Base-by-base conservation (phyloP, 768 basidiomycete genomes). In the Suillus clintonianus region DNA sequence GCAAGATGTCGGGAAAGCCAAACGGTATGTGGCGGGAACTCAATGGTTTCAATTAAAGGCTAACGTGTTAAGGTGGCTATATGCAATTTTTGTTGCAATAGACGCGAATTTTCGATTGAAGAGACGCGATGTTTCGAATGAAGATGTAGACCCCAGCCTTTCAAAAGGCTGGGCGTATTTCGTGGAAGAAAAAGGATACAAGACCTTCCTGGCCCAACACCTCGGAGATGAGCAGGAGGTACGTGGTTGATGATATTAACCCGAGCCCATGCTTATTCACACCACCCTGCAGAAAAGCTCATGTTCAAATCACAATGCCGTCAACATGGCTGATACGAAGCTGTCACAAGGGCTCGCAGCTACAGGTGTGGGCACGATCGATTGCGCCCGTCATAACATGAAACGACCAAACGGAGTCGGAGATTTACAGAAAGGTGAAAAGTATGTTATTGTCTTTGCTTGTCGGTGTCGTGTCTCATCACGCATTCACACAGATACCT, bases 101-200 rank as follows among this genome's bases (percentile, higher is more conserved):
- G 55, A 68, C 59, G 53, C 59, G 1, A 68, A 69, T 32, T 69
- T 65, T 48, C 32, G 62, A 2, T 59, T 64, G 24, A 69, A 62
- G 10, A 27, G 54, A 15, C 37, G 27, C 7, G 32, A 62, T 15
- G 42, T 56, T 0, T 60, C 62, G 4, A 61, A 66, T 24, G 50
- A 48, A n/a, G 15, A 17, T 1, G 32, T 27, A 15, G 68, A 69
- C 42, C 67, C 67, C 0, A 59, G 50, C 8, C 43, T 69, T 17
- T 53, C 34, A 7, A 22, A n/a, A 4, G 68, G 67, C 24, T 57
- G 39, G 24, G 45, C 60, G 0, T 67, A 62, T 42, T 69, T 65
- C 22, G 43, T 68, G 1, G 57, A 67, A 11, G 36, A 62, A 14
- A 50, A n/a, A 1, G 32, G 47, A 0, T 69, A 58, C 36, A 59